Conservation (phyloP, 129 eudicot genomes). For the Daucus carota region DNA sequence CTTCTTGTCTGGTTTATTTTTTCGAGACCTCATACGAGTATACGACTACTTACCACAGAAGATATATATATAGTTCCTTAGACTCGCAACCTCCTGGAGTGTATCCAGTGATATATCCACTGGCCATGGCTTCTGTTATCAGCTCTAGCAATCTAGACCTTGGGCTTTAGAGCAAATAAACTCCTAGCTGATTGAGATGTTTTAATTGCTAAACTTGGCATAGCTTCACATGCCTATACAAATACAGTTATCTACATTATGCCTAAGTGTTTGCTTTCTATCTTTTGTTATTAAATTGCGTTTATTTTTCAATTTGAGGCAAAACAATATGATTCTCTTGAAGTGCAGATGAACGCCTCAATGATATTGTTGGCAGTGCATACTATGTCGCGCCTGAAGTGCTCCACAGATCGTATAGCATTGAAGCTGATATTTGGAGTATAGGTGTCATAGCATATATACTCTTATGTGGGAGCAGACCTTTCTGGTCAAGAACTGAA, state of each 20-base stretch:
- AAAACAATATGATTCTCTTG: conserved; percentile 6
- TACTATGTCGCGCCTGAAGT: conserved; percentile 99
- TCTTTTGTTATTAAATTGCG: neutral
- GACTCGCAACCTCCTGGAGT: neutral
- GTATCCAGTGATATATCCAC: neutral
- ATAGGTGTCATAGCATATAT: conserved; percentile 91
- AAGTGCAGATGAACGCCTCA: conserved; percentile 80
- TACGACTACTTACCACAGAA: too few relatives aligned
- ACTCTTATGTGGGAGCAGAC: conserved; percentile 90
- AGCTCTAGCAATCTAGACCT: neutral
- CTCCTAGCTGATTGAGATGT: neutral
- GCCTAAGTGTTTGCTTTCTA: neutral
- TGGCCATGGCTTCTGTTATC: neutral
- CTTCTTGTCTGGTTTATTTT: neutral
- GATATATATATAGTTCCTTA: neutral
- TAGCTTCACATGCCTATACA: neutral
- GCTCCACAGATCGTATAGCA: conserved; percentile 79
- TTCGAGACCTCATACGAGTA: too few relatives aligned
- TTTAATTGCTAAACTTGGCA: neutral
- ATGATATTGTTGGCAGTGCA: conserved; percentile 96
- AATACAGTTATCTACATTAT: neutral
- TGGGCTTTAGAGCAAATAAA: neutral
- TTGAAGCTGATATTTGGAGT: conserved; percentile 97
- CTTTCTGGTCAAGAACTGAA: conserved; percentile 92
- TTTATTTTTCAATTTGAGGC: neutral